phyloP scores from a whole-genome alignment of 2,329 filamentous ascomycete genomes.

The Fragosphaeria purpurea region DNA sequence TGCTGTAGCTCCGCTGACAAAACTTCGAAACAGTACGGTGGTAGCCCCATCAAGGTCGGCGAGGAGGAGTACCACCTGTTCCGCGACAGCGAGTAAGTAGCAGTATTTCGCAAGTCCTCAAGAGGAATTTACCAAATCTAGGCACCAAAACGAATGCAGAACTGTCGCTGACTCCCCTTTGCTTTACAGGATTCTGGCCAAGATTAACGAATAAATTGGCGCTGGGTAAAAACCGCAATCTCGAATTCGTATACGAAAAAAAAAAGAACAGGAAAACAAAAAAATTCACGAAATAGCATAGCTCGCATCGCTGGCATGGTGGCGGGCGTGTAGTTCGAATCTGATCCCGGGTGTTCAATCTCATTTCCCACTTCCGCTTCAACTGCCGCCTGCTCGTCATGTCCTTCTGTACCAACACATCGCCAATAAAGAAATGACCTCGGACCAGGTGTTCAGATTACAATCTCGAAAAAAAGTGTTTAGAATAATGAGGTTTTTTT shows the following conservation, averaged over 20 bases:
- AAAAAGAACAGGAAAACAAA: constrained; percentile 13
- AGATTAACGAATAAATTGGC: constrained; percentile 84
- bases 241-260: constrained; percentile 6
- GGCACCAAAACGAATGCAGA: too few species aligned
- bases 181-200: constrained; percentile 71
- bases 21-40: constrained; percentile 58
- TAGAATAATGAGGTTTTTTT: too few species aligned
- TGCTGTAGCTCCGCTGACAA: too few species aligned
- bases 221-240: constrained; percentile 6
- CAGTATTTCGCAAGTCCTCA: too few species aligned
- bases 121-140: too few species aligned
- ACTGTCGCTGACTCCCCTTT: background rate
- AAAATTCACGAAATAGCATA: constrained; percentile 7
- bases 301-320: too few species aligned
- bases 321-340: too few species aligned
- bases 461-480: too few species aligned
- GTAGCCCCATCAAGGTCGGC: constrained; percentile 91
- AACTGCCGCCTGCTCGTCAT: background rate
- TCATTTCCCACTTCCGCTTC: background rate
- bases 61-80: constrained; percentile 95
- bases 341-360: background rate
- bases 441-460: too few species aligned
- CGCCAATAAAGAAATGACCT: background rate
- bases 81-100: constrained; percentile 91
- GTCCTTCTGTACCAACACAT: background rate